Evolutionary conservation across 2,329 filamentous ascomycete species (phyloP).

Genomic region (Fusarium pseudonygamai): DNA sequence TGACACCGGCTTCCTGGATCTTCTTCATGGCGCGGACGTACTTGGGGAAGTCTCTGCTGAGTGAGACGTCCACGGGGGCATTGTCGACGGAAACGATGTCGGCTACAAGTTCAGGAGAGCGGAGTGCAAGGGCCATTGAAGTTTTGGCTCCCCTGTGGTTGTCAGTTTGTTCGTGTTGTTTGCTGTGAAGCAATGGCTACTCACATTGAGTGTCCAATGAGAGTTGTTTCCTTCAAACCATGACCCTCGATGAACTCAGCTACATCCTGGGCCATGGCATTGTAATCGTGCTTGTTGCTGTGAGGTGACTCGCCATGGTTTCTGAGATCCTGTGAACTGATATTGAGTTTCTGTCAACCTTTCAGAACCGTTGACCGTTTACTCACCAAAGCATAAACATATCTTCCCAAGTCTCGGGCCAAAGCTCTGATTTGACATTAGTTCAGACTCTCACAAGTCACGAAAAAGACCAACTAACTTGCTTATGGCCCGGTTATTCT

Average conservation of each 20-base stretch:
- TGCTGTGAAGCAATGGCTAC: conserved; percentile 34
- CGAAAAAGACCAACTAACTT: conserved; percentile 68
- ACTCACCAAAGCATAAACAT: conserved; percentile 82
- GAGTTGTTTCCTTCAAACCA: conserved; percentile 72
- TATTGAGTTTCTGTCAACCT: conserved; percentile 24
- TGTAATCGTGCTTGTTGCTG: conserved; percentile 78
- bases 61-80: conserved; percentile 81
- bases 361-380: conserved; percentile 1
- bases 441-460: background rate
- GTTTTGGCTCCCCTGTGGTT: conserved; percentile 82
- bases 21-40: conserved; percentile 88
- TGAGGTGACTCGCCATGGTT: conserved; percentile 96
- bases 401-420: conserved; percentile 80
- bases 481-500: conserved; percentile 94
- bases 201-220: conserved; percentile 95
- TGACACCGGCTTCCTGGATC: conserved; percentile 75
- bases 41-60: conserved; percentile 77
- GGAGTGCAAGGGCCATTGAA: conserved; percentile 86
- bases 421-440: conserved; percentile 66
- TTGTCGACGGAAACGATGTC: conserved; percentile 90
- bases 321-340: conserved; percentile 74
- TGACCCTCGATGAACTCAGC: conserved; percentile 80
- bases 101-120: conserved; percentile 71
- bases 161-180: background rate
- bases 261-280: conserved; percentile 83